Evolutionary conservation across 2,329 filamentous ascomycete genomes (phyloP), one percentile per base, ranked within the genome.

Genomic region (Fusarium multiceps): DNA sequence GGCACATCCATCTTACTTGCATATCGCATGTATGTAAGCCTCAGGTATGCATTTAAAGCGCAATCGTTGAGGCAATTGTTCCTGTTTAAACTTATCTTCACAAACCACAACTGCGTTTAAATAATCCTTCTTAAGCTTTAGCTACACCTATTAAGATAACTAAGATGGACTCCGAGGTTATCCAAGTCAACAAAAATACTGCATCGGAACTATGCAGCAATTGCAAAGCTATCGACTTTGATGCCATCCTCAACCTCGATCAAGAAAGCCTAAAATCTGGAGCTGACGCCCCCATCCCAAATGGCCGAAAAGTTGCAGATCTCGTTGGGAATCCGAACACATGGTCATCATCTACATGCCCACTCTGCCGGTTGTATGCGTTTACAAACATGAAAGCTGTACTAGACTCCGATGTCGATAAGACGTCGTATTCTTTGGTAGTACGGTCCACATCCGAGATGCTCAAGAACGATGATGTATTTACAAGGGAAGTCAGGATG

Each of bases 1-100:
- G 32, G 32, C 32, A 18, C n/a, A 18, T 37, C 16, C 8, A 37
- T 9, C 32, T 37, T 37, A 37, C 32, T 37, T 37, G 16, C 32
- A 37, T 37, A 37, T 37, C 9, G 2, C 9, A 37, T 37, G 16
- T 37, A 37, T 37, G 32, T 10, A 5, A 37, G 32, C 32, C 32
- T 37, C 16, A 37, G 32, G 32, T 16, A 37, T 37, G 32, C 16
- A 11, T 18, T 37, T 6, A 16, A 18, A 10, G 2, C 32, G 4
- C 5, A 37, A 3, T 37, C 5, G 32, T 37, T 37, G 32, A 37
- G 32, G 32, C 32, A 37, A 37, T 18, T 37, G 32, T 37, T 37
- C 0, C 0, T 37, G 8, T 18, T 11, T 18, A 5, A 37, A 18
- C 32, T 18, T 37, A 5, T 18, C 16, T 37, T 34, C 32, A 0